Base-by-base conservation (phyloP, 176 grass and related monocot species). In the Paspalum vaginatum region DNA sequence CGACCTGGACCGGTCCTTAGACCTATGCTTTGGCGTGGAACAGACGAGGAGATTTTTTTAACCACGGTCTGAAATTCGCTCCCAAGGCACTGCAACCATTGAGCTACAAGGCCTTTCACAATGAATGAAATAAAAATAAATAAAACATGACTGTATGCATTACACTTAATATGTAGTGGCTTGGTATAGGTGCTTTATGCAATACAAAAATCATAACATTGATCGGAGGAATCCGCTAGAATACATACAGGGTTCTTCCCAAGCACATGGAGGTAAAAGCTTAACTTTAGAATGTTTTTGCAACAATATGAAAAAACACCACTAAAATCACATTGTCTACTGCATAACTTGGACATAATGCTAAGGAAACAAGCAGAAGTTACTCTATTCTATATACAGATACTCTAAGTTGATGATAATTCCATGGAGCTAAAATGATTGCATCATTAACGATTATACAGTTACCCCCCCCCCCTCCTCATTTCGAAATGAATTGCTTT, bases 381-480 rank as follows among this genome's bases (percentile, higher is more conserved):
- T n/a, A n/a, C n/a, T n/a, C n/a, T 27, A 2, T 39, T 52, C 2
- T 37, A 71, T 18, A 25, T 46, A 60, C 12, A 76, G 27, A 25
- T 73, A 40, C 20, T 17, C 17, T 70, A 61, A 20, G 32, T 62
- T 43, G n/a, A 44, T 32, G 83, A 47, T 48, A 74, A 65, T 65
- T 24, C 10, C 44, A 11, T 16, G 12, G 79, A 79, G 47, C 5
- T 32, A 32, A 3, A 32, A 32, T 32, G 1, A 3, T 32, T 53
- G 26, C 42, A 45, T 15, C n/a, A 72, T 21, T 21, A 72, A 54
- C 4, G n/a, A 72, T 20, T 77, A 50, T 40, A 24, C 0, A 49
- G 41, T 56, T 17, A 59, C 42, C 16, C 8, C 27, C 5, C 14
- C 26, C 27, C 27, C 25, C 15, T 51, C 7, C 24, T 11, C 17